Base-by-base conservation (phyloP, 1,284 basidiomycete genomes). In the Porogramme epimiltina region DNA sequence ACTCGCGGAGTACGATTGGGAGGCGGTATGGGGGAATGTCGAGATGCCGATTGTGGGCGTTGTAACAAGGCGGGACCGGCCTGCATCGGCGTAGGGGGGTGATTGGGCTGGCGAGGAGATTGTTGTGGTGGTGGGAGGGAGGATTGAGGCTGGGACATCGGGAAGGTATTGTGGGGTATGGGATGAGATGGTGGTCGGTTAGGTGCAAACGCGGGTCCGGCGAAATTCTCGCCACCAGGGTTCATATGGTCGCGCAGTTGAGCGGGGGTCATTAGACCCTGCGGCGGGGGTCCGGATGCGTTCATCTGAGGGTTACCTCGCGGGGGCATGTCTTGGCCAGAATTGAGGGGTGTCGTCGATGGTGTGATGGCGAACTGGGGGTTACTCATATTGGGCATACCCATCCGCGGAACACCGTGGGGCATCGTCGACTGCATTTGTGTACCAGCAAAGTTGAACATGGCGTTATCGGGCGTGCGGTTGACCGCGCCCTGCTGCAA, bases 221-320 rank as follows among this genome's bases (percentile, higher is more conserved):
- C 74, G 40, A 55, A 58, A 19, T 58, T 58, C 37, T 69, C 68
- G 26, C 66, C 63, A 44, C 61, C 58, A 47, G 68, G 68, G 46
- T 74, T 75, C 74, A 83, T 80, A 49, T 75, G 70, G 45, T 78
- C 76, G 51, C 78, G 73, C 45, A 79, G 76, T 60, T 87, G 84
- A 6, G 83, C 81, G 8, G 85, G 82, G 2, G 84, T 85, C 19
- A 75, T 75, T 51, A 83, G 80, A 11, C 67, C 62, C 8, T 31
- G 28, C 6, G 28, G 6, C 13, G 28, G 28, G 10, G 34, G 34
- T 13, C 34, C 34, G 16, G 64, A 53, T 3, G 63, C 54, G 23
- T 59, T 56, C 51, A 61, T 52, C 44, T 54, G 49, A 16, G 38
- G 49, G 23, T 55, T 56, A 9, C 59, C 57, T 22, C 60, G 57